Evolutionary conservation across 495 filamentous ascomycete species (phyloP), one percentile per base, ranked within the genome.

Genomic region (Annulohypoxylon bovei): DNA sequence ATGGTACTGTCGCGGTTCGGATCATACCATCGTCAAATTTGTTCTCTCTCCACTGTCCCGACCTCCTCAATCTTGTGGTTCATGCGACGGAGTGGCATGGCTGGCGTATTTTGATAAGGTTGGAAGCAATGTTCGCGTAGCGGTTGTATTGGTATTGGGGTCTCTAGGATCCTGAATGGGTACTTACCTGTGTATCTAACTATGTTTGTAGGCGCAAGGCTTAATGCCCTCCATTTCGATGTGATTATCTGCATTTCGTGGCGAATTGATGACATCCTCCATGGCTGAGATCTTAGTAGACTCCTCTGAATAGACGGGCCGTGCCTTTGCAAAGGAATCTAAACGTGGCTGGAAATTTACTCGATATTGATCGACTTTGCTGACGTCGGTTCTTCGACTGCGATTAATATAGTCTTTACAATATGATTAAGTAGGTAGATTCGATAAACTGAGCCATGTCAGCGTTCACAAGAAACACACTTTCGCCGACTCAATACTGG

Each of bases 61-160:
- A 44, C 57, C 56, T 66, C 55, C 39, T 40, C 27, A 35, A 25
- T 57, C 58, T 33, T 56, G n/a, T 66, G 68, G 62, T 65, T 61
- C 68, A 55, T 62, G 52, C 39, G 35, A 54, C 65, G 7, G 23
- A 42, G 46, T 44, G 57, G 22, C 57, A 55, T 55, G 57, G 57
- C 57, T 55, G 56, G 64, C 37, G 33, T 28, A 70, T 46, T n/a
- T 37, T 54, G 67, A 64, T 32, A 30, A 65, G 62, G 54, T 47
- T 61, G 46, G 18, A 47, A 65, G 57, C 30, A 50, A 33, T 56
- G 47, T 62, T 54, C 50, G 30, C 50, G 4, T 35, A 35, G 18
- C 4, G 22, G 50, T 16, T 18, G 23, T 53, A 53, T 28, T 50
- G 22, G 22, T 47, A 47, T 47, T 28, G 49, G 49, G n/a, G 28